A percentile compares a stretch with the other conserved stretches of the same genome.
Evolutionary conservation across 2,329 filamentous ascomycete species (phyloP).

Genomic region (Sarocladiaceae sp.): DNA sequence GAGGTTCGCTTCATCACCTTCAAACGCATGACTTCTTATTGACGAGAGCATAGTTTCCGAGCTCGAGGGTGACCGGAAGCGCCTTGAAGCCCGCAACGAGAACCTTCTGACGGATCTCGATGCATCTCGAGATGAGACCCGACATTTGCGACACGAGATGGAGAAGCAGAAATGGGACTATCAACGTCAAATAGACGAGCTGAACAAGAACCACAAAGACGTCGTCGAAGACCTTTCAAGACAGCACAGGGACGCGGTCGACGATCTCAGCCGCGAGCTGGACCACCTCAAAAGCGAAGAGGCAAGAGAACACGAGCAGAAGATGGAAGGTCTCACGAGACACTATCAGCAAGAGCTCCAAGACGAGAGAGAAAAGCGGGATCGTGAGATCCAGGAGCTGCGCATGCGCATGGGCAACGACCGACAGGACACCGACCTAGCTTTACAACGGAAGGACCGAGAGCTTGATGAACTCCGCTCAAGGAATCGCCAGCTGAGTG

Average conservation of each 20-base stretch:
- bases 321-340: constrained; percentile 58
- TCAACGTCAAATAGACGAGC: constrained; percentile 46
- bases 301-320: constrained; percentile 58
- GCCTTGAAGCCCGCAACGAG: constrained; percentile 39
- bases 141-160: constrained; percentile 27
- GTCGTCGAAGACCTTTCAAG: constrained; percentile 26
- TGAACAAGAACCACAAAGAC: constrained; percentile 33
- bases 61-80: constrained; percentile 41
- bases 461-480: constrained; percentile 45
- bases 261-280: constrained; percentile 39
- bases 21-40: constrained; percentile 1
- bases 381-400: constrained; percentile 61
- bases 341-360: constrained; percentile 59
- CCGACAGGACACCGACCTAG: constrained; percentile 42
- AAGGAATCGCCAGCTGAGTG: constrained; percentile 36
- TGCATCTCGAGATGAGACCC: constrained; percentile 27
- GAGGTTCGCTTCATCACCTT: constrained; percentile 49
- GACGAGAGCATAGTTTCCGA: constrained; percentile 32
- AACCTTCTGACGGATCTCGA: constrained; percentile 59
- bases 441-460: constrained; percentile 45
- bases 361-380: constrained; percentile 51
- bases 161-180: constrained; percentile 31
- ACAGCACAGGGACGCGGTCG: constrained; percentile 26
- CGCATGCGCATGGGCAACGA: constrained; percentile 45
- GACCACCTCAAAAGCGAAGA: constrained; percentile 34